A percentile compares a stretch with the other conserved stretches of the same genome.
Conservation (phyloP, 106 monocot species). For the Dactylorhiza incarnata region DNA sequence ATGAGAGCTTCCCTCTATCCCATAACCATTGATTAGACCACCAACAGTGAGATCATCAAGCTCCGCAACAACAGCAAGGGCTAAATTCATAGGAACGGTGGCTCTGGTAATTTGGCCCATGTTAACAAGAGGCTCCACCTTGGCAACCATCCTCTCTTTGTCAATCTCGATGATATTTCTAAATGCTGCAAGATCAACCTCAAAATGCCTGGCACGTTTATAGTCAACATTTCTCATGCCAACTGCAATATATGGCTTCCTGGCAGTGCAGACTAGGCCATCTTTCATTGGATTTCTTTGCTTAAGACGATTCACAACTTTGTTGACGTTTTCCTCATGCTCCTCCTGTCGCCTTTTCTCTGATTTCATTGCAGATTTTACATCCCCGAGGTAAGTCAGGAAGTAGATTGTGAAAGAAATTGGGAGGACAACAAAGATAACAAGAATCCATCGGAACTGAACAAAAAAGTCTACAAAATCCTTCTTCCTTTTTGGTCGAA, state of each 20-base stretch:
- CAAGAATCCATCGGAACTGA: slow-evolving; percentile 36
- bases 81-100: slow-evolving; percentile 31
- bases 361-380: slow-evolving; percentile 34
- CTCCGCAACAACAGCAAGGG: slow-evolving; percentile 29
- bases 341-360: slow-evolving; percentile 39
- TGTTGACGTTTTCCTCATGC: slow-evolving; percentile 40
- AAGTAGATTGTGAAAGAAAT: slow-evolving; percentile 33
- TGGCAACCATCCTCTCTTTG: slow-evolving; percentile 29
- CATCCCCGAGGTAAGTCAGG: slow-evolving; percentile 26
- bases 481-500: slow-evolving; percentile 38
- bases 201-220: slow-evolving; percentile 30
- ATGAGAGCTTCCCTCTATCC: slow-evolving; percentile 36
- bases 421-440: slow-evolving; percentile 46
- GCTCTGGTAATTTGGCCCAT: slow-evolving; percentile 30
- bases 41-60: slow-evolving; percentile 32
- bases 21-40: slow-evolving; percentile 34
- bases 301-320: slow-evolving; percentile 32
- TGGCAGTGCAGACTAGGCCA: slow-evolving; percentile 34
- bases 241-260: slow-evolving; percentile 29
- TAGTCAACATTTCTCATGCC: slow-evolving; percentile 36
- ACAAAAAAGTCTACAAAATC: slow-evolving; percentile 30
- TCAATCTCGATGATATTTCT: slow-evolving; percentile 28
- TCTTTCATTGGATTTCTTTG: slow-evolving; percentile 27
- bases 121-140: slow-evolving; percentile 33
- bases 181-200: slow-evolving; percentile 26